Conservation (phyloP, 805 yeast species). For the Clavispora vitiphila region DNA sequence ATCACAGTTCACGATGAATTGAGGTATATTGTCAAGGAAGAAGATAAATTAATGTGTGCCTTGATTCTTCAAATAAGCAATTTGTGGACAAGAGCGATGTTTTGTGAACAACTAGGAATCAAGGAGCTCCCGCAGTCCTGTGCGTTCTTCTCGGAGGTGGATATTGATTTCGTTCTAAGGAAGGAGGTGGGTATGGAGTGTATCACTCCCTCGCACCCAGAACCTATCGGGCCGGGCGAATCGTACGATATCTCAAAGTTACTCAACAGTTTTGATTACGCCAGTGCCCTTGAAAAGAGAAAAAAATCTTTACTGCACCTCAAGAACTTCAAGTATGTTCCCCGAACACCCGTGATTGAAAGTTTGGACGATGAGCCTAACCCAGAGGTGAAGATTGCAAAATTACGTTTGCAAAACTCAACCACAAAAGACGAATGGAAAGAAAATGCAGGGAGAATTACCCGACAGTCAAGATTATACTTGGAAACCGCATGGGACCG, state of each 20-base stretch:
- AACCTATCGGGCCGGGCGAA: conserved; percentile 68
- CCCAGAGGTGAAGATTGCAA: conserved; percentile 15
- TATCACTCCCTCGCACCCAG: conserved; percentile 80
- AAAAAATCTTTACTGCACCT: conserved; percentile 9
- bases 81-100: conserved; percentile 94
- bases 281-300: conserved; percentile 6
- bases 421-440: conserved; percentile 23
- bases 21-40: conserved; percentile 68
- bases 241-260: conserved; percentile 57
- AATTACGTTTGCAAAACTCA: conserved; percentile 26
- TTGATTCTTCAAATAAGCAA: conserved; percentile 84
- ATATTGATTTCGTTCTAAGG: conserved; percentile 79
- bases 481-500: neutral
- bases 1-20: conserved; percentile 95
- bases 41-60: conserved; percentile 73
- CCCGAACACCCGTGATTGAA: conserved; percentile 13
- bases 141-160: conserved; percentile 93
- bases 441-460: conserved; percentile 5
- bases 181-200: conserved; percentile 93
- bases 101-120: conserved; percentile 87
- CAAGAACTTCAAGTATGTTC: conserved; percentile 6
- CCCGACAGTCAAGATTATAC: neutral
- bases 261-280: conserved; percentile 29
- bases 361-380: conserved; percentile 14
- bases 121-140: conserved; percentile 88